Conservation (phyloP, 495 filamentous ascomycete species). For the Choiromyces venosus region DNA sequence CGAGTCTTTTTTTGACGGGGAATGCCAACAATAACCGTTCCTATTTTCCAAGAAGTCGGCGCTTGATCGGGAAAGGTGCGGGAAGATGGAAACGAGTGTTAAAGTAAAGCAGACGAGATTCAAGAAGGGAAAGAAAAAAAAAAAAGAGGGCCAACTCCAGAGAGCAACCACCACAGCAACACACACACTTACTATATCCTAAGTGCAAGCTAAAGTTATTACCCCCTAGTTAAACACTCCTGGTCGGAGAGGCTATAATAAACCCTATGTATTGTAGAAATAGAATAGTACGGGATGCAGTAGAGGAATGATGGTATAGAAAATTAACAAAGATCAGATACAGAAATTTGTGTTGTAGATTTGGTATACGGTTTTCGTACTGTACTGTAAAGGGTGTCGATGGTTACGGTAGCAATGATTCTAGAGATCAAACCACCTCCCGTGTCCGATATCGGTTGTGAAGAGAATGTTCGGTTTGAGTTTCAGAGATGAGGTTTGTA, state of each 20-base stretch:
- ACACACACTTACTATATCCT: constrained; percentile 2
- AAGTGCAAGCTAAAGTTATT: neutral
- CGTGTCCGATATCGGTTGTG: neutral
- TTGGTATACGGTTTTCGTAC: neutral
- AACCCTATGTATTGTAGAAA: neutral
- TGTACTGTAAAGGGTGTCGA: neutral
- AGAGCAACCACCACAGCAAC: neutral
- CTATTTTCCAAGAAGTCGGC: constrained; percentile 12
- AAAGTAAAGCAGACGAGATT: neutral
- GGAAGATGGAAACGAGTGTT: neutral
- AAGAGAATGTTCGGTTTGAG: neutral
- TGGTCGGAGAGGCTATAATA: neutral
- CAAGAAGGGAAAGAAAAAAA: neutral
- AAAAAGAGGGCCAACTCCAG: neutral
- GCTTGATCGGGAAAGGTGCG: constrained; percentile 31
- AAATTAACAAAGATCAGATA: neutral
- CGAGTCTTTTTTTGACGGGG: neutral
- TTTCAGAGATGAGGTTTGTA: neutral
- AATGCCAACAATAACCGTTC: neutral
- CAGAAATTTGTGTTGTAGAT: neutral
- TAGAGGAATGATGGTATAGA: neutral
- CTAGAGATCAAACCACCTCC: neutral
- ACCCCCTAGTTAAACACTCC: neutral
- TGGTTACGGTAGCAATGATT: neutral
- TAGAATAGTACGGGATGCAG: neutral